A percentile compares a stretch with the other conserved stretches of the same genome.
These are phyloP conservation scores for Rhododendron molle DNA, from an alignment of 148 eudicot genomes.

Conservation along the genomic window DNA sequence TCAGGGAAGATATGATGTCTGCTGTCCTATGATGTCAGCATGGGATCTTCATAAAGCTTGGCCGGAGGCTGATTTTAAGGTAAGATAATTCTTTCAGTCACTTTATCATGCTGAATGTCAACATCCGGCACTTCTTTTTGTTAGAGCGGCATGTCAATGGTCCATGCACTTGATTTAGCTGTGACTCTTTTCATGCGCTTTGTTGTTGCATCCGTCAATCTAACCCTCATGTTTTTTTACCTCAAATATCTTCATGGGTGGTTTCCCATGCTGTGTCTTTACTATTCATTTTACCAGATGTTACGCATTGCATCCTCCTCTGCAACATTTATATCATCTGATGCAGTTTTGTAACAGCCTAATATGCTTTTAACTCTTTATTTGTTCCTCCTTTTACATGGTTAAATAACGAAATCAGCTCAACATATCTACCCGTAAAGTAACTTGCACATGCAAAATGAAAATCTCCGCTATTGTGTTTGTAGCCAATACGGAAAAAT, in stretches of 20 bases:
- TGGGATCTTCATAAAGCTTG: slow-evolving; percentile 99
- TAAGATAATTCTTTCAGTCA: slow-evolving; percentile 13
- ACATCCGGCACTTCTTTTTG: background rate
- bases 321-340: background rate
- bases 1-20: slow-evolving; percentile 92
- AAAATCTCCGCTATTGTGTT: background rate
- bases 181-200: background rate
- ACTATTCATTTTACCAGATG: background rate
- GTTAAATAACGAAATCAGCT: background rate
- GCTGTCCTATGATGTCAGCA: slow-evolving; percentile 97
- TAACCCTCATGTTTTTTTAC: background rate
- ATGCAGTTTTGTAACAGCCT: background rate
- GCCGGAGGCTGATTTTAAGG: slow-evolving; percentile 94
- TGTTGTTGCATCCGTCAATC: background rate
- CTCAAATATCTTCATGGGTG: background rate
- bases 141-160: background rate
- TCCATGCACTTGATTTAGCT: background rate
- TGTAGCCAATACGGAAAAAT: background rate
- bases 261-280: background rate
- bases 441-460: background rate
- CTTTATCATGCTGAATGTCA: background rate
- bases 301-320: background rate
- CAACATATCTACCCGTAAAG: background rate
- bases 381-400: background rate
- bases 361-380: background rate